phyloP scores from a whole-genome alignment of 2,329 filamentous ascomycete species.

The Hymenotorrendiella dingleyae region DNA sequence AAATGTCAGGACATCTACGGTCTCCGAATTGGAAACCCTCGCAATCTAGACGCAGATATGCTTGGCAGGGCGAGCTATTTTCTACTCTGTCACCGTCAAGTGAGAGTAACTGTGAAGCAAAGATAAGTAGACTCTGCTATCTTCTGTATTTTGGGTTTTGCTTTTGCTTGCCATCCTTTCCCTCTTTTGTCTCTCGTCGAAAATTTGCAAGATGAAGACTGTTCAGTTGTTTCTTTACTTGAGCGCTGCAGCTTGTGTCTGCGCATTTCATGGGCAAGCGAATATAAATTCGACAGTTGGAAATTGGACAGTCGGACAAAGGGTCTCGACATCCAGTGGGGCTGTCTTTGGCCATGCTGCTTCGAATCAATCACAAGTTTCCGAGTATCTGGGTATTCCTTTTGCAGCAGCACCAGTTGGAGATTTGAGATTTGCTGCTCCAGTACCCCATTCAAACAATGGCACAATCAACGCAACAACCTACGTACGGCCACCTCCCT shows the following conservation, averaged over 20 bases:
- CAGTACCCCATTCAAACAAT: conserved; percentile 19
- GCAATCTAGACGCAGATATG: too few species aligned
- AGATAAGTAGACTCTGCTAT: too few species aligned
- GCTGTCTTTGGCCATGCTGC: conserved; percentile 19
- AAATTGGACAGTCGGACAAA: conserved; percentile 11
- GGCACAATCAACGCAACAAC: conserved; percentile 10
- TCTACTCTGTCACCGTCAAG: too few species aligned
- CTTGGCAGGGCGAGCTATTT: too few species aligned
- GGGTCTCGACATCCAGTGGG: conserved; percentile 17
- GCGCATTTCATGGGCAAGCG: too few species aligned
- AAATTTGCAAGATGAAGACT: too few species aligned
- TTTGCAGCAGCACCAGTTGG: conserved; percentile 35
- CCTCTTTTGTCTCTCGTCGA: too few species aligned
- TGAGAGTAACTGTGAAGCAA: too few species aligned
- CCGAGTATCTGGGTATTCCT: conserved; percentile 35
- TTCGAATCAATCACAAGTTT: conserved; percentile 13
- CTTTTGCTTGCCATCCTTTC: too few species aligned
- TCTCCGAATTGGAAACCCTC: too few species aligned
- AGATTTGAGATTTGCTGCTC: conserved; percentile 32
- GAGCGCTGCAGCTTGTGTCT: neutral
- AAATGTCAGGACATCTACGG: too few species aligned
- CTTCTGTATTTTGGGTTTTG: too few species aligned
- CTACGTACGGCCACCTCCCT: conserved; percentile 7
- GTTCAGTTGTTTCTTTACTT: conserved; percentile 1
- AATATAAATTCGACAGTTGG: neutral